phyloP scores from a whole-genome alignment of 2,329 filamentous ascomycete species.

The Bipolaris oryzae region DNA sequence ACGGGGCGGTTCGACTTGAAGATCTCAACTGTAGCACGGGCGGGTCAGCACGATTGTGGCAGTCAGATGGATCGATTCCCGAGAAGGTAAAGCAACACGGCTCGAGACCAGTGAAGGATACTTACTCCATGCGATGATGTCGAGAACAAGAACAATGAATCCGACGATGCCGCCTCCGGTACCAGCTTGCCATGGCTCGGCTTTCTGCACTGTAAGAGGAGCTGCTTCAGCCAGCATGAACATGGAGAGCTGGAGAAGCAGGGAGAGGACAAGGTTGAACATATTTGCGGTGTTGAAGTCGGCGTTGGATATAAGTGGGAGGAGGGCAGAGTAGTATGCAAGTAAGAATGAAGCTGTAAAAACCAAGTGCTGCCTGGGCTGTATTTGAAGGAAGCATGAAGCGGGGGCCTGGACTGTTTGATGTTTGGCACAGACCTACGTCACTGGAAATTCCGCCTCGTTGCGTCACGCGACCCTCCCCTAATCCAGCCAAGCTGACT shows the following conservation, averaged over 20 bases:
- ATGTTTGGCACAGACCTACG: slow-evolving; percentile 18
- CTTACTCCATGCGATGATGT: slow-evolving; percentile 68
- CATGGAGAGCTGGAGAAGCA: slow-evolving; percentile 61
- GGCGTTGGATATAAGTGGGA: not conserved
- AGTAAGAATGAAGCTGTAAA: not conserved
- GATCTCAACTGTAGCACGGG: slow-evolving; percentile 61
- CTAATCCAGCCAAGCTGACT: not conserved
- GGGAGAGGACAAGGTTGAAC: slow-evolving; percentile 45
- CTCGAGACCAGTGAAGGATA: slow-evolving; percentile 16
- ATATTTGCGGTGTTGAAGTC: slow-evolving; percentile 24
- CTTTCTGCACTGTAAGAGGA: slow-evolving; percentile 47
- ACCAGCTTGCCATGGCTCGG: slow-evolving; percentile 63
- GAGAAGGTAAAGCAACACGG: not conserved
- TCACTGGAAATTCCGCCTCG: slow-evolving; percentile 14
- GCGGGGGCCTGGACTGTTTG: slow-evolving; percentile 16
- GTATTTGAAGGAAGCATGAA: slow-evolving; percentile 17
- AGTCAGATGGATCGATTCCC: not conserved
- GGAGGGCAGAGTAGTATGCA: not conserved
- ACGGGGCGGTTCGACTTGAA: slow-evolving; percentile 67
- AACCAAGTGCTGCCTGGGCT: slow-evolving; percentile 18
- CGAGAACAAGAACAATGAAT: slow-evolving; percentile 65
- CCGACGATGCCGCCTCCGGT: slow-evolving; percentile 67
- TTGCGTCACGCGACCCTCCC: slow-evolving; percentile 10
- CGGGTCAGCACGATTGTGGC: slow-evolving; percentile 21
- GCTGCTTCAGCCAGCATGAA: slow-evolving; percentile 59